Evolutionary conservation across 2,329 filamentous ascomycete species (phyloP), one percentile per base, ranked within the genome.

Genomic region (Plenodomus biglobosus): DNA sequence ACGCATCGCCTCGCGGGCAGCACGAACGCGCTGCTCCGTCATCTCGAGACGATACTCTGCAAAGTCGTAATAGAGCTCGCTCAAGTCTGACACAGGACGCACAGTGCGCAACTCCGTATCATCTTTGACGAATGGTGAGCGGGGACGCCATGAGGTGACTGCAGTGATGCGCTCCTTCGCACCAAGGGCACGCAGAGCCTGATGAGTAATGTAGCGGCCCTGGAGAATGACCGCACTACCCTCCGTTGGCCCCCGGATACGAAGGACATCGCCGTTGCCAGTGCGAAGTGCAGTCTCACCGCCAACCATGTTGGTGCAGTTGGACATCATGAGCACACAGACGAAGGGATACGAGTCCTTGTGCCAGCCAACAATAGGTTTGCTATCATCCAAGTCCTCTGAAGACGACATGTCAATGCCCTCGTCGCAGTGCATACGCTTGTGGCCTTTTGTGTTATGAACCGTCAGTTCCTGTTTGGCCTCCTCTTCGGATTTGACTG

Each of bases 291-390:
- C 83, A 0, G 84, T 86, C 68, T 86, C 84, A 3, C 84, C 84
- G 8, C 84, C 84, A 11, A 83, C 70, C 84, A 86, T 86, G 32
- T 75, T 72, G 0, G 75, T 77, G 54, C 82, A 85, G 59, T 86
- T 83, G 30, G 80, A 83, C 21, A 86, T 75, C 83, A 86, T 87
- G 7, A 79, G 76, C n/a, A 87, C 83, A 55, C 83, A 86, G n/a
- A 87, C 84, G 61, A 86, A 87, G 0, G 84, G 83, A 61, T 84
- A 86, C 61, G 80, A 83, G 65, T 86, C 85, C 0, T 73, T 80
- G 68, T 86, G 83, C 83, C 83, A 86, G 32, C 78, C 80, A 22
- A 86, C 78, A 19, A 83, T 78, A 4, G 82, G 78, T 55, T 78
- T 75, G 30, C 78, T 74, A 40, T 81, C 76, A 20, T 37, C 15